Base-by-base conservation (phyloP, 108 stramenopile species). In the Discostella pseudostelligera region DNA sequence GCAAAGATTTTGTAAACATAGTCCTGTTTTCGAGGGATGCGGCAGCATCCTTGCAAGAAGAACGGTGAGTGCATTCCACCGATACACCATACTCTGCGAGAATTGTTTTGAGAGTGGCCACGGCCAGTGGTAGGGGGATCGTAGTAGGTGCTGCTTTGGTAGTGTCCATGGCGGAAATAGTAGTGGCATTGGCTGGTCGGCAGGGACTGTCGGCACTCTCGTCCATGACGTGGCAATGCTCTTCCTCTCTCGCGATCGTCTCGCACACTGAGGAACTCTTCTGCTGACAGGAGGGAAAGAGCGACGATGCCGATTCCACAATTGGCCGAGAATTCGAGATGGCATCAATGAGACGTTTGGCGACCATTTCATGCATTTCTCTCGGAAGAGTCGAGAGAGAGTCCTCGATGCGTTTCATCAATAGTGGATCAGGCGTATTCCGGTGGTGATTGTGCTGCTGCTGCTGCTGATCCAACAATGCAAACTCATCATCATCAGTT, bases 331-430 rank as follows among this genome's bases (percentile, higher is more conserved):
- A 56, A 35, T 62, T 66, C n/a, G 73, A 71, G 53, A 93, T 90
- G 14, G 88, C 78, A 42, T 77, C 68, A 55, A 93, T 84, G 25
- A 93, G 64, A 28, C 89, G 85, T 58, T 89, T 78, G 19, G 89
- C 86, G 56, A 93, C 82, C 69, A 88, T 68, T 64, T 88, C 87
- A 59, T 93, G 92, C 49, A 93, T 80, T 0, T 87, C 84, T 47
- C 76, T 74, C 8, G 92, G 92, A 24, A 93, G 59, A 1, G 85
- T 59, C 5, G 80, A 68, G 35, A 93, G 74, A 7, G 92, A 89
- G 45, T 93, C 87, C 20, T 82, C 69, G 19, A 93, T 82, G 48
- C 84, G 77, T 62, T 80, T 75, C 88, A 93, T 93, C 44, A 93
- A 62, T 66, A 79, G 70, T 9, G 84, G 76, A 58, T 84, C 78